These are phyloP conservation scores for Talaromyces atroroseus DNA, from an alignment of 2,329 filamentous ascomycete species.

Conservation along the genomic window DNA sequence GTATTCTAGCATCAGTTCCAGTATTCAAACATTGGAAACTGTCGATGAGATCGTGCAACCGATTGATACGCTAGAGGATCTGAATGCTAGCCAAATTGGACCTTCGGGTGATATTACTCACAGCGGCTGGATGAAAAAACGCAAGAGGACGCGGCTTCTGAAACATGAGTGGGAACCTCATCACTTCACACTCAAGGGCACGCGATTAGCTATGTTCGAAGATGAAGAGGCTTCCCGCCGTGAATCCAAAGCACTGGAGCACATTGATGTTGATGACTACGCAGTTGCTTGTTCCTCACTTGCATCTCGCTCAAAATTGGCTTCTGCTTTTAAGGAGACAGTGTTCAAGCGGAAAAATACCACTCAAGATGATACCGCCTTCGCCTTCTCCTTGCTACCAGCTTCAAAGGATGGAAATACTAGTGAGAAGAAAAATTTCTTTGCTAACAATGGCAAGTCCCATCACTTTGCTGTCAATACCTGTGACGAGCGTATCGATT, in stretches of 20 bases:
- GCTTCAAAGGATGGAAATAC: slow-evolving; percentile 45
- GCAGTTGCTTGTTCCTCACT: slow-evolving; percentile 62
- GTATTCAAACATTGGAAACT: slow-evolving; percentile 20
- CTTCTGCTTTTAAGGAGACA: slow-evolving; percentile 69
- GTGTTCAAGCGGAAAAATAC: slow-evolving; percentile 41
- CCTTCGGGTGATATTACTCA: slow-evolving; percentile 53
- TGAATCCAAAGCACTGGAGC: slow-evolving; percentile 25
- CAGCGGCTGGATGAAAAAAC: slow-evolving; percentile 89
- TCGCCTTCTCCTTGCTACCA: slow-evolving; percentile 40
- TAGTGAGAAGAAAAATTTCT: slow-evolving; percentile 31
- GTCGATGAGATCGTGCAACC: slow-evolving; percentile 26
- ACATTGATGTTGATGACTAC: slow-evolving; percentile 36
- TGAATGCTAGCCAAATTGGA: slow-evolving; percentile 12
- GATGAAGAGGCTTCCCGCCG: slow-evolving; percentile 22
- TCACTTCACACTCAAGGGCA: slow-evolving; percentile 79
- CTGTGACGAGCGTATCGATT: slow-evolving; percentile 88
- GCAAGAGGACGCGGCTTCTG: slow-evolving; percentile 80
- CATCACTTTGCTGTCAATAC: slow-evolving; percentile 90
- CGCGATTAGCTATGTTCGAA: slow-evolving; percentile 48
- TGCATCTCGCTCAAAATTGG: slow-evolving; percentile 72
- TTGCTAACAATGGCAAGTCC: slow-evolving; percentile 62
- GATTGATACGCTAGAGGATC: slow-evolving; percentile 27
- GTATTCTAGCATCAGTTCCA: background rate
- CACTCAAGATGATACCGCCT: slow-evolving; percentile 27
- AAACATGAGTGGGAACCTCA: slow-evolving; percentile 92